Evolutionary conservation across 345 rosid species (phyloP).

Genomic region (Clarkia xantiana): DNA sequence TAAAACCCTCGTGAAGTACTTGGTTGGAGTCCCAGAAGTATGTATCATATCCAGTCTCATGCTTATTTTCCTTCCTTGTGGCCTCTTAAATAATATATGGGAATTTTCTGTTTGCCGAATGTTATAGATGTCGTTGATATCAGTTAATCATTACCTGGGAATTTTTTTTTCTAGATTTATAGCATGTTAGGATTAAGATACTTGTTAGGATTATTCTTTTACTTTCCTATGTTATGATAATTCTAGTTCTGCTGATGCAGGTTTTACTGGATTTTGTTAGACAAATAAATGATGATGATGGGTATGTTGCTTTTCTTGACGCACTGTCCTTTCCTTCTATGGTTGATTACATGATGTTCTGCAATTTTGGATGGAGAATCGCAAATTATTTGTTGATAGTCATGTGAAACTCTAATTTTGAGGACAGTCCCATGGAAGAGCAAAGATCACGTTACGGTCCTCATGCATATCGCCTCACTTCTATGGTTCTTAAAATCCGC

Average conservation of each 20-base stretch:
- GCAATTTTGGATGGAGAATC: not conserved
- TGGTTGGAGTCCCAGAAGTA: conserved; percentile 99
- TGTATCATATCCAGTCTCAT: conserved; percentile 1
- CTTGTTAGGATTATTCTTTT: not conserved
- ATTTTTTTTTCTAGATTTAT: too few species aligned
- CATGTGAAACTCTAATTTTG: not conserved
- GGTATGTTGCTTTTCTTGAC: conserved; percentile 27
- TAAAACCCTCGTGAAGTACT: conserved; percentile 91
- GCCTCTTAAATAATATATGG: too few species aligned
- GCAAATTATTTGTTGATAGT: not conserved
- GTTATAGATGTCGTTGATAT: too few species aligned
- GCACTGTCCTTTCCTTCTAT: not conserved
- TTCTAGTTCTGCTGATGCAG: conserved; percentile 19
- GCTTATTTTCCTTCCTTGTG: not conserved
- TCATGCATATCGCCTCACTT: conserved; percentile 67
- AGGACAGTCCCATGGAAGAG: conserved; percentile 94
- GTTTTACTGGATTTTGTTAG: conserved; percentile 88
- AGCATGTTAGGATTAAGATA: too few species aligned
- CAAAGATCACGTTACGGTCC: conserved; percentile 94
- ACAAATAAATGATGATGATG: conserved; percentile 89
- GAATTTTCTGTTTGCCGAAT: too few species aligned
- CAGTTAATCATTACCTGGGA: too few species aligned
- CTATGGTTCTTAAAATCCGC: conserved; percentile 44
- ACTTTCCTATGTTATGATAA: not conserved
- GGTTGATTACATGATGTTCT: too few species aligned